Conservation (phyloP, 441 rosid species). For the Flueggea neowawraea region DNA sequence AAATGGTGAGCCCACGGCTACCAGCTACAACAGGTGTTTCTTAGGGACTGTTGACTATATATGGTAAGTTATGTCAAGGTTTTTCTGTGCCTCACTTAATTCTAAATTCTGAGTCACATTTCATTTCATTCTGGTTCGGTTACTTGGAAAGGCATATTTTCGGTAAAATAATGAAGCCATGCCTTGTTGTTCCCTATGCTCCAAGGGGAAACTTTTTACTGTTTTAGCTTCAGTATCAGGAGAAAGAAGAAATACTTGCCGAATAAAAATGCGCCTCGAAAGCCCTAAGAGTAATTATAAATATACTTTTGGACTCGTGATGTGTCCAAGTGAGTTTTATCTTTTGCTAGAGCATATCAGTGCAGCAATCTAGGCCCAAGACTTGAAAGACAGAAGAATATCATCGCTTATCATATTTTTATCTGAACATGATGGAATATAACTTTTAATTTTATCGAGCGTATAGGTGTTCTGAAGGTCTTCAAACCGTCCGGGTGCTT, state of each 20-base stretch:
- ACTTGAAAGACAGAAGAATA: not conserved
- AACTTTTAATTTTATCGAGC: not conserved
- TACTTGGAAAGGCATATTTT: not conserved
- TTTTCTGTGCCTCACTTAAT: not conserved
- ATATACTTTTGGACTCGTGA: too few species aligned
- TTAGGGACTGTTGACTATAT: constrained; percentile 96
- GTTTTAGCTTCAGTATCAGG: too few species aligned
- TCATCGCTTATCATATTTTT: not conserved
- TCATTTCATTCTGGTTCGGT: not conserved
- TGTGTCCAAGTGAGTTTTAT: too few species aligned
- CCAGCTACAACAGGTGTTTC: constrained; percentile 90
- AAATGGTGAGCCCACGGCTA: constrained; percentile 79
- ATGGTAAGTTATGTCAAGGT: constrained; percentile 44
- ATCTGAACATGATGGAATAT: not conserved
- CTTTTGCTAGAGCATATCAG: not conserved
- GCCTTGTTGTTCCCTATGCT: not conserved
- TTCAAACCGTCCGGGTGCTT: constrained; percentile 78
- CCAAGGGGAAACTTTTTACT: not conserved
- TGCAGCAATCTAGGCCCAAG: not conserved
- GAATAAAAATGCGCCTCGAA: too few species aligned
- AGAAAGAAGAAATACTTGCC: too few species aligned
- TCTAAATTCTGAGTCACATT: not conserved
- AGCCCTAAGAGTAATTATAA: too few species aligned
- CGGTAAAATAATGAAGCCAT: not conserved
- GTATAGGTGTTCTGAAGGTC: constrained; percentile 85